A percentile compares a stretch with the other conserved stretches of the same genome.
Conservation (phyloP, 2,329 filamentous ascomycete genomes). For the Colletotrichum noveboracense region DNA sequence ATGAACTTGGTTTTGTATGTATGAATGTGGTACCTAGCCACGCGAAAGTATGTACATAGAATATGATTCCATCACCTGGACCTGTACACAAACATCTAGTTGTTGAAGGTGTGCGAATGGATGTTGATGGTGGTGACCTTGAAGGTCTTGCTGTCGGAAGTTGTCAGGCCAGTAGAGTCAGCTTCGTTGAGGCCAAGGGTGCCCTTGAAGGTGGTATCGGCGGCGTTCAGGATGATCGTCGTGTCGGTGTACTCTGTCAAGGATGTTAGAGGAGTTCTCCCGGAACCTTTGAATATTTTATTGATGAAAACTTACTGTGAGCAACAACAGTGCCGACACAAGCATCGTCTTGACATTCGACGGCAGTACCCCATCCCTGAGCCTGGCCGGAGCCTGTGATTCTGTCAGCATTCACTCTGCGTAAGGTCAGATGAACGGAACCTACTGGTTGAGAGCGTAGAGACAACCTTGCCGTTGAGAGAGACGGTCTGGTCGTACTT, state of each 20-base stretch:
- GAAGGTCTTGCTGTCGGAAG: neutral
- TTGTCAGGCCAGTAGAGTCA: neutral
- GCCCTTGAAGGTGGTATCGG: neutral
- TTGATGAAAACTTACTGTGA: neutral
- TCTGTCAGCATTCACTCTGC: neutral
- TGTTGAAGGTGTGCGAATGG: neutral
- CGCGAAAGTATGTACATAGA: neutral
- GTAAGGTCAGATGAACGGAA: fast-evolving
- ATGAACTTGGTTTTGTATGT: neutral
- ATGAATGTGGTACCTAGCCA: neutral
- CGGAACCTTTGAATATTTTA: neutral
- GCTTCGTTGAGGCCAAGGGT: neutral
- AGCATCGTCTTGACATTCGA: neutral
- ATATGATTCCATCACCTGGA: neutral
- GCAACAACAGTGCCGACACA: neutral
- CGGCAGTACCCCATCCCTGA: neutral
- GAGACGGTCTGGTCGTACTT: neutral
- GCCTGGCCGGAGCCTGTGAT: neutral
- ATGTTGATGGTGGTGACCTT: neutral
- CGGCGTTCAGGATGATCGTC: neutral
- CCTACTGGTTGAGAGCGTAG: neutral
- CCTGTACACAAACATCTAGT: neutral
- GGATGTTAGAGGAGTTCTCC: neutral
- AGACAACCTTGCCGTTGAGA: neutral
- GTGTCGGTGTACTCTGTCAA: neutral